Evolutionary conservation across 169 alveolate genomes (phyloP).

Genomic region (Cryptosporidium ubiquitum): DNA sequence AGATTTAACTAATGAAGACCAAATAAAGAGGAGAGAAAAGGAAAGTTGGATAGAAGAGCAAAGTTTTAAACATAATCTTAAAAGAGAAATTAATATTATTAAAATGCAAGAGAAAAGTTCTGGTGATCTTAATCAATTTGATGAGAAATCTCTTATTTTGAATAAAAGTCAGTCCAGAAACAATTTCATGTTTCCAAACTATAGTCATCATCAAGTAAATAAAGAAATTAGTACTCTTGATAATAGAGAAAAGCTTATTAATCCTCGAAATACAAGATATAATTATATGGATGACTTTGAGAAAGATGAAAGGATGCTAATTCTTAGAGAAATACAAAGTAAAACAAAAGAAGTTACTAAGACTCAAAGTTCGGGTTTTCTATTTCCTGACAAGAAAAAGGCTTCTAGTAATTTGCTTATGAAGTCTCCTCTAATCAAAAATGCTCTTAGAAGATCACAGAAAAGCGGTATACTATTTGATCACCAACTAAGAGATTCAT

Average conservation of each 20-base stretch:
- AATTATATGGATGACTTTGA: slow-evolving; percentile 16
- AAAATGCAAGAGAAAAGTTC: not conserved
- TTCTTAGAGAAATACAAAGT: not conserved
- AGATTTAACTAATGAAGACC: not conserved
- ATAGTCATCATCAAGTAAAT: not conserved
- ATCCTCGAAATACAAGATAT: slow-evolving; percentile 53
- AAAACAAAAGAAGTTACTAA: not conserved
- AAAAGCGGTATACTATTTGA: not conserved
- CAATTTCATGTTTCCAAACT: slow-evolving; percentile 31
- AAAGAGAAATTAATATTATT: slow-evolving; percentile 35
- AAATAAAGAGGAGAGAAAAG: not conserved
- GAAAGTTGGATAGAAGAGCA: slow-evolving; percentile 52
- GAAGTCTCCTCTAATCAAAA: slow-evolving; percentile 48
- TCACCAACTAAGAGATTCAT: slow-evolving; percentile 48
- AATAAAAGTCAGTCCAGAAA: slow-evolving; percentile 42
- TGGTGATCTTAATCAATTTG: not conserved
- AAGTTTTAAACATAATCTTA: slow-evolving; percentile 29
- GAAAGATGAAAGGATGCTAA: slow-evolving; percentile 5
- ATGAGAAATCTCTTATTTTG: slow-evolving; percentile 11
- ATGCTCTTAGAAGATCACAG: slow-evolving; percentile 15
- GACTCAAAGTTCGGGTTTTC: not conserved
- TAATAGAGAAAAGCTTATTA: not conserved
- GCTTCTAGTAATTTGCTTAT: not conserved
- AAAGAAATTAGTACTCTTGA: not conserved
- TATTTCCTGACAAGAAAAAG: not conserved